phyloP scores from a whole-genome alignment of 73 alveolate genomes.

The Paramecium bursaria region DNA sequence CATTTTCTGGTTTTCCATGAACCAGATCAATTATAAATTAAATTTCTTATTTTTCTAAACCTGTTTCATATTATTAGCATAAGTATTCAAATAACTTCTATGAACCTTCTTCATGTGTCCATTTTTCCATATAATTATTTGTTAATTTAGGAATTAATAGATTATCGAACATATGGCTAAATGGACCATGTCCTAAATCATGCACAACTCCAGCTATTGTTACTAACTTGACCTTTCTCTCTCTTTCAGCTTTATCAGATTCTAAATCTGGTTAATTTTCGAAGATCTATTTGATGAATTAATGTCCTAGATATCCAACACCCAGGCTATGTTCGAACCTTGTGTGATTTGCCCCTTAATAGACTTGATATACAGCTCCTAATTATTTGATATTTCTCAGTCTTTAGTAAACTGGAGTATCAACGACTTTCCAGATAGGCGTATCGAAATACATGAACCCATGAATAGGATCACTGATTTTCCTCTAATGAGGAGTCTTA shows the following conservation, averaged over 20 bases:
- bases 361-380: conserved; percentile 61
- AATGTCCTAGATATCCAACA: conserved; percentile 84
- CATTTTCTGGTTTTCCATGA: conserved; percentile 32
- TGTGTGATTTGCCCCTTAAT: conserved; percentile 79
- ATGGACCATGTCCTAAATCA: conserved; percentile 95
- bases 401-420: conserved; percentile 61
- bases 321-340: conserved; percentile 95
- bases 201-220: conserved; percentile 92
- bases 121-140: conserved; percentile 62
- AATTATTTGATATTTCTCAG: conserved; percentile 60
- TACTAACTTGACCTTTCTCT: conserved; percentile 72
- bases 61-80: conserved; percentile 79
- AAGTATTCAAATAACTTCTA: conserved; percentile 79
- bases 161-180: conserved; percentile 86
- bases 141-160: conserved; percentile 70
- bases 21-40: conserved; percentile 40
- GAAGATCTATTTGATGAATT: conserved; percentile 74
- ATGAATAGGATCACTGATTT: conserved; percentile 67
- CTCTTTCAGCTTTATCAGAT: conserved; percentile 63
- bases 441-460: conserved; percentile 39
- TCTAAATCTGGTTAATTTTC: conserved; percentile 72
- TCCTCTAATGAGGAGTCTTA: too few relatives aligned
- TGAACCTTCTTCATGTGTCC: conserved; percentile 92
- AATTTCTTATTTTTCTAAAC: conserved; percentile 77
- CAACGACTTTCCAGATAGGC: conserved; percentile 65